phyloP scores from a whole-genome alignment of 192 early-diverging fungal species.

The Endogone sp. region DNA sequence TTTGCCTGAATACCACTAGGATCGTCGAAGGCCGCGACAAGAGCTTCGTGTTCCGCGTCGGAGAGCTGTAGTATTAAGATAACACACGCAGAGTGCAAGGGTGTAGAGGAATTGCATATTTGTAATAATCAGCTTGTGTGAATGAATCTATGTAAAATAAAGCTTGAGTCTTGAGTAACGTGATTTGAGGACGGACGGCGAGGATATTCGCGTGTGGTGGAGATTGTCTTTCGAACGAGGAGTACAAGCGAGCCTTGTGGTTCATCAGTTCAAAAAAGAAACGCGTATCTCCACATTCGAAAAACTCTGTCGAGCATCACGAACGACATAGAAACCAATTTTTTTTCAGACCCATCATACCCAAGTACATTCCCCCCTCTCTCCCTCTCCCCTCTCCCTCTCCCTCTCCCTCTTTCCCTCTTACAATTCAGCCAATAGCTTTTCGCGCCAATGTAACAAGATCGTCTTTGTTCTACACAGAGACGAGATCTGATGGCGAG shows the following conservation, averaged over 20 bases:
- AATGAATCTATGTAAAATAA: not conserved
- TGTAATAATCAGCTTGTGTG: not conserved
- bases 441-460: not conserved
- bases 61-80: slow-evolving; percentile 36
- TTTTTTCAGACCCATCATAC: too few relatives aligned
- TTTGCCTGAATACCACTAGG: slow-evolving; percentile 43
- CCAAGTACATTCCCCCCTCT: not conserved
- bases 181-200: not conserved
- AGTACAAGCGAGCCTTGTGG: not conserved
- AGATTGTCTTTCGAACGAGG: not conserved
- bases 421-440: not conserved
- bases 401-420: too few relatives aligned
- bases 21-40: slow-evolving; percentile 65
- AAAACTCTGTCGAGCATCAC: not conserved
- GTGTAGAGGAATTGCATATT: not conserved
- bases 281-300: not conserved
- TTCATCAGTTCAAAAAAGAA: not conserved
- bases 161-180: not conserved
- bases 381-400: too few relatives aligned
- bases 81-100: not conserved
- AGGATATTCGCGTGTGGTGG: not conserved
- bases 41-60: slow-evolving; percentile 46
- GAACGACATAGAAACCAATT: not conserved
- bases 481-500: too few relatives aligned
- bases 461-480: too few relatives aligned